Conservation (phyloP, 208 protist genomes). For the Blastocrithidia nonstop region DNA sequence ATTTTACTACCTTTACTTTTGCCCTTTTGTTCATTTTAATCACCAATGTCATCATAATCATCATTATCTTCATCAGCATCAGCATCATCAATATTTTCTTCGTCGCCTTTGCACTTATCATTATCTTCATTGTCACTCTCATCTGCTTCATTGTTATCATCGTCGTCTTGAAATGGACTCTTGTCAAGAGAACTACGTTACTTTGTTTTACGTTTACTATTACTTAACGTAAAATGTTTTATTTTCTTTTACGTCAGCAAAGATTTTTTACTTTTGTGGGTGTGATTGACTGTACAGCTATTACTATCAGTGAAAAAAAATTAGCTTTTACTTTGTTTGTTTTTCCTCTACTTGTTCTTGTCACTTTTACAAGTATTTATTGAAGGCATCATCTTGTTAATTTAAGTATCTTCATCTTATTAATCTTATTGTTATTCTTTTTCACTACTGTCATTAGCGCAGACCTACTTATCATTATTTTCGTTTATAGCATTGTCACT, state of each 20-base stretch:
- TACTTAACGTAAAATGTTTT: background rate
- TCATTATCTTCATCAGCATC: conserved; percentile 1
- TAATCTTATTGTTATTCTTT: too few relatives aligned
- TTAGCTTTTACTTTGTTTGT: too few relatives aligned
- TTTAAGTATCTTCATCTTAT: too few relatives aligned
- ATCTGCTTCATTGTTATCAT: conserved; percentile 2
- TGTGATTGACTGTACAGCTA: background rate
- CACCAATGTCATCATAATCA: background rate
- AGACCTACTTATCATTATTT: too few relatives aligned
- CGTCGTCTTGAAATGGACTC: background rate
- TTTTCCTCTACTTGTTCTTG: too few relatives aligned
- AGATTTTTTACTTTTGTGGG: background rate
- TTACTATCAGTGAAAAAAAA: background rate
- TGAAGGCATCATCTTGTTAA: too few relatives aligned
- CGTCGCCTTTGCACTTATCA: background rate
- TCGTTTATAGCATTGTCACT: too few relatives aligned
- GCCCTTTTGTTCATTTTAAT: conserved; percentile 3
- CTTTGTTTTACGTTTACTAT: background rate
- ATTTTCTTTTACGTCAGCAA: too few relatives aligned
- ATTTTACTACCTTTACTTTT: background rate
- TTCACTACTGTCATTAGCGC: too few relatives aligned
- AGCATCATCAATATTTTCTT: conserved; percentile 1
- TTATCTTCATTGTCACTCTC: conserved; percentile 4
- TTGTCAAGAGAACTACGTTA: background rate
- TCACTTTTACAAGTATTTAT: too few relatives aligned